These are phyloP conservation scores for Carex pumila DNA, from an alignment of 176 grass and related monocot genomes.

Conservation along the genomic window DNA sequence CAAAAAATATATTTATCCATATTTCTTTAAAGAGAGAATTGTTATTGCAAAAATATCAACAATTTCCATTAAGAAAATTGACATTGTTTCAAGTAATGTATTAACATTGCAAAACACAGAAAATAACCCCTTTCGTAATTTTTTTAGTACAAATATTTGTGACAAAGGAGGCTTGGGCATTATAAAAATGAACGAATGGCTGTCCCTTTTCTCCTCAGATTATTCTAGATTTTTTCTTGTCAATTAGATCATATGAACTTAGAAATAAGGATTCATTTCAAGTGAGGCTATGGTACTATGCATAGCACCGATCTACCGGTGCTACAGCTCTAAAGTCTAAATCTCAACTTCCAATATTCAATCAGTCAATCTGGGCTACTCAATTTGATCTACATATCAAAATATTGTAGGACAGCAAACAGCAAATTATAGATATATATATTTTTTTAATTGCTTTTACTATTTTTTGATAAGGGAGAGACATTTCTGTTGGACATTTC, in stretches of 20 bases:
- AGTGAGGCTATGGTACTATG: not conserved
- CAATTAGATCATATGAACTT: not conserved
- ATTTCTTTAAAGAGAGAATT: not conserved
- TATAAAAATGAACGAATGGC: not conserved
- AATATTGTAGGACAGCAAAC: not conserved
- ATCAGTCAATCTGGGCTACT: not conserved
- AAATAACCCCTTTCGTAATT: not conserved
- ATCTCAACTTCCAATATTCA: not conserved
- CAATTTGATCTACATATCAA: not conserved
- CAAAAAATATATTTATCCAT: not conserved
- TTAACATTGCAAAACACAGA: not conserved
- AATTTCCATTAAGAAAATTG: not conserved
- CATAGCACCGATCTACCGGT: not conserved
- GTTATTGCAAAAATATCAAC: not conserved
- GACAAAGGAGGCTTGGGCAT: too few relatives aligned
- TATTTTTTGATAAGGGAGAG: not conserved
- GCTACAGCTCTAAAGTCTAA: not conserved
- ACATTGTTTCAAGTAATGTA: not conserved
- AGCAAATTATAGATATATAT: not conserved
- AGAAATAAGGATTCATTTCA: not conserved
- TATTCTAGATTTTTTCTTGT: not conserved
- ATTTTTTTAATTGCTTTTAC: not conserved
- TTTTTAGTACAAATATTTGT: not conserved
- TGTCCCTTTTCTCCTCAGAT: not conserved
- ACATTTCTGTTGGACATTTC: not conserved